Conservation (phyloP, 305 asterid species). For the Fraxinus albicans region DNA sequence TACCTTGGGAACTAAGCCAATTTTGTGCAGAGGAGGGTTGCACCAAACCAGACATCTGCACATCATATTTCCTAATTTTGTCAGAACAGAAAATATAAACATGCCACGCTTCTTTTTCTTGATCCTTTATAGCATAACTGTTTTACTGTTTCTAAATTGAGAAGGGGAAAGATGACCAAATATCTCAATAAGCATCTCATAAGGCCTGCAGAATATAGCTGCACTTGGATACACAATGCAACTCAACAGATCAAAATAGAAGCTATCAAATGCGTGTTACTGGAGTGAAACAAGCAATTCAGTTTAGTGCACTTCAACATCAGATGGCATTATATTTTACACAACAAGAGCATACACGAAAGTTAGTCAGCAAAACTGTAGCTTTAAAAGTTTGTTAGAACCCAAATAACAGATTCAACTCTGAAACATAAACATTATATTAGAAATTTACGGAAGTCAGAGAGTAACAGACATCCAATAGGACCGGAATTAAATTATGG, state of each 20-base stretch:
- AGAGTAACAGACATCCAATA: not conserved
- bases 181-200: slow-evolving; percentile 14
- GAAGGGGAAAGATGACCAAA: slow-evolving; percentile 13
- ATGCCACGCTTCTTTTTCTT: not conserved
- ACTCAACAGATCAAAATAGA: slow-evolving; percentile 3
- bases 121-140: not conserved
- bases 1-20: slow-evolving; percentile 87
- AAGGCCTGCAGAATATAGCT: slow-evolving; percentile 18
- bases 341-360: slow-evolving; percentile 14
- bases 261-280: slow-evolving; percentile 14
- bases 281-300: not conserved
- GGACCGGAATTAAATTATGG: not conserved
- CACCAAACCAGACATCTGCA: slow-evolving; percentile 1
- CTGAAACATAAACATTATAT: slow-evolving; percentile 6
- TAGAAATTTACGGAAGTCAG: not conserved
- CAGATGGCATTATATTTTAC: not conserved
- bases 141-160: slow-evolving; percentile 3
- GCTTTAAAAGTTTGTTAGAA: slow-evolving; percentile 33
- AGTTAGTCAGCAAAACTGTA: slow-evolving; percentile 26
- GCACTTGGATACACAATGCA: slow-evolving; percentile 6
- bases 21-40: slow-evolving; percentile 44
- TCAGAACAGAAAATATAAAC: not conserved
- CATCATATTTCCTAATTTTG: not conserved
- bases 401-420: slow-evolving; percentile 1
- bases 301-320: not conserved